phyloP scores from a whole-genome alignment of 2,329 filamentous ascomycete genomes.

The Sphaceloma murrayae region DNA sequence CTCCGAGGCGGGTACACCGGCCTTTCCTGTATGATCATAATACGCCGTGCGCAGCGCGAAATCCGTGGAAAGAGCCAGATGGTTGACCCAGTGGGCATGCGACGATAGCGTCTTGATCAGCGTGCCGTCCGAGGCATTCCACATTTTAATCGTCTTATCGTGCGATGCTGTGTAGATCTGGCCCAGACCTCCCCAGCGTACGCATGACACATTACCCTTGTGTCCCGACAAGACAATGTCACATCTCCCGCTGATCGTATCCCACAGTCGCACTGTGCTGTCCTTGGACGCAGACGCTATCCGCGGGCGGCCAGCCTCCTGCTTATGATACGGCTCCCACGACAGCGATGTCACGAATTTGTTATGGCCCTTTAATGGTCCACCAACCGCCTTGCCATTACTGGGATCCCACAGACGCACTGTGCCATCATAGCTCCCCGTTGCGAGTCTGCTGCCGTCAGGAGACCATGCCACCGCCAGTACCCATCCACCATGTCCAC shows the following conservation, averaged over 20 bases:
- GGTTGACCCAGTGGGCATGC: conserved; percentile 93
- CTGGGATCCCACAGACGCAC: conserved; percentile 83
- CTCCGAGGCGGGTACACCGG: conserved; percentile 54
- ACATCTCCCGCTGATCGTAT: conserved; percentile 64
- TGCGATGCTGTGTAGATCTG: conserved; percentile 76
- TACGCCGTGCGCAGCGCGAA: conserved; percentile 78
- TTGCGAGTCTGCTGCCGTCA: conserved; percentile 71
- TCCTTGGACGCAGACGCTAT: conserved; percentile 87
- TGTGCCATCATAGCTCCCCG: conserved; percentile 85
- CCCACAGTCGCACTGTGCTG: conserved; percentile 77
- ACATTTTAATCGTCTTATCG: conserved; percentile 87
- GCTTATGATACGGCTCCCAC: conserved; percentile 90
- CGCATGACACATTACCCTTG: conserved; percentile 79
- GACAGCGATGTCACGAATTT: conserved; percentile 82
- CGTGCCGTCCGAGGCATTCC: conserved; percentile 71
- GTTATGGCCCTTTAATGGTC: conserved; percentile 69
- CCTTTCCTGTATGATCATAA: conserved; percentile 67
- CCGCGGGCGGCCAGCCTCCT: conserved; percentile 61
- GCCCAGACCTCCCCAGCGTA: conserved; percentile 88
- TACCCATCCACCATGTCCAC: conserved; percentile 85
- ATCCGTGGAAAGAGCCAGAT: conserved; percentile 86
- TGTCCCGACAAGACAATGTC: conserved; percentile 82
- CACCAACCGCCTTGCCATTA: conserved; percentile 64
- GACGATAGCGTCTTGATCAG: conserved; percentile 68
- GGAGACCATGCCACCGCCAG: conserved; percentile 79